Evolutionary conservation across 371 early-diverging fungal genomes (phyloP).

Genomic region (Nematocida sp.): DNA sequence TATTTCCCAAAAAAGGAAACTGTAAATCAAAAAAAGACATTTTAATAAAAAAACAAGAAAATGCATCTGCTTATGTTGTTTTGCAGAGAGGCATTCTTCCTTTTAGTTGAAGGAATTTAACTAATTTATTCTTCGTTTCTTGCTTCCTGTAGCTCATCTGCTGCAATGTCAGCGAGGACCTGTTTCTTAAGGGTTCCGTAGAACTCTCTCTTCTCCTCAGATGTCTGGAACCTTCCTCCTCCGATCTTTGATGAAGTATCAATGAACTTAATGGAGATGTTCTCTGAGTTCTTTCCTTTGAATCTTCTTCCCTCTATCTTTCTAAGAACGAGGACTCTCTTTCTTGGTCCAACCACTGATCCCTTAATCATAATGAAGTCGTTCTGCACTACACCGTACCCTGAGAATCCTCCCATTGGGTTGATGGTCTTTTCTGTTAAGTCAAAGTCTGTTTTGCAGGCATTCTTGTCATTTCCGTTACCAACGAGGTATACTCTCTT

Average conservation of each 20-base stretch:
- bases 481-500: conserved; percentile 99
- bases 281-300: conserved; percentile 86
- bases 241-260: conserved; percentile 99
- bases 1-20: not conserved
- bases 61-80: too few relatives aligned
- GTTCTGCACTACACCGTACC: conserved; percentile 93
- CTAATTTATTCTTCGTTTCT: too few relatives aligned
- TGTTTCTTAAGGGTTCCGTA: conserved; percentile 70
- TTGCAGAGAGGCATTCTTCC: too few relatives aligned
- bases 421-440: conserved; percentile 89
- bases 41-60: too few relatives aligned
- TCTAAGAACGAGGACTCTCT: conserved; percentile 94
- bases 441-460: conserved; percentile 88
- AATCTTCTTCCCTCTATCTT: conserved; percentile 88
- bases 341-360: conserved; percentile 86
- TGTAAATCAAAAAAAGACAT: too few relatives aligned
- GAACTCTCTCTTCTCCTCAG: conserved; percentile 89
- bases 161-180: conserved; percentile 58
- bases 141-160: too few relatives aligned
- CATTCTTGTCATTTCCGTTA: conserved; percentile 76
- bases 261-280: conserved; percentile 88
- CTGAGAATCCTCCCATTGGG: conserved; percentile 97
- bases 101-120: too few relatives aligned
- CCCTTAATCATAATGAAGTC: conserved; percentile 99
- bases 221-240: conserved; percentile 99